A percentile compares a stretch with the other conserved stretches of the same genome.
phyloP scores from a whole-genome alignment of 2,329 filamentous ascomycete genomes.

The Penicillium palitans region DNA sequence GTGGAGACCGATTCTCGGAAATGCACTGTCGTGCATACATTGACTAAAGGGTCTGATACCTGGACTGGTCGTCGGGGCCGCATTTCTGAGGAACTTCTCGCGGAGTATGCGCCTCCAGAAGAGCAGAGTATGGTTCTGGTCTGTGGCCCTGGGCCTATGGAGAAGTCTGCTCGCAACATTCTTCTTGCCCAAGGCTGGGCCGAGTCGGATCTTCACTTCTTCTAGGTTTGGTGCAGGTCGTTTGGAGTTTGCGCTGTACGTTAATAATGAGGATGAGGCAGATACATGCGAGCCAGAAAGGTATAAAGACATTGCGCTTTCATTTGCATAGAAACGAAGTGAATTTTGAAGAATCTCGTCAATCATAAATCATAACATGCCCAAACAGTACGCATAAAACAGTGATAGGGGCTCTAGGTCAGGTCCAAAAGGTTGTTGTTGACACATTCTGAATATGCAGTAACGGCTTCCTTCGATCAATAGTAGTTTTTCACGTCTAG shows the following conservation, averaged over 20 bases:
- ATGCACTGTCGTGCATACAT: slow-evolving; percentile 67
- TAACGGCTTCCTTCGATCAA: slow-evolving; percentile 20
- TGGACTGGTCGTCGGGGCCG: slow-evolving; percentile 72
- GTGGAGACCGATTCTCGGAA: slow-evolving; percentile 52
- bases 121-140: slow-evolving; percentile 67
- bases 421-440: no score
- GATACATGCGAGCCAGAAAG: neutral
- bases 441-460: neutral
- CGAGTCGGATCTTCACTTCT: slow-evolving; percentile 73
- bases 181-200: slow-evolving; percentile 67
- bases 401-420: neutral
- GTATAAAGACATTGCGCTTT: neutral
- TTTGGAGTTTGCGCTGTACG: neutral
- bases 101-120: slow-evolving; percentile 53
- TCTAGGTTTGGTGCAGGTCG: slow-evolving; percentile 48
- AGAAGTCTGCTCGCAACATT: slow-evolving; percentile 62
- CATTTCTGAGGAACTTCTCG: slow-evolving; percentile 63
- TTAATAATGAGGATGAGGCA: neutral
- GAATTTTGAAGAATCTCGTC: neutral
- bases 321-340: neutral
- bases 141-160: slow-evolving; percentile 75
- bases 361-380: slow-evolving; percentile 11
- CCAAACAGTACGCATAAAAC: neutral
- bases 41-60: slow-evolving; percentile 61
- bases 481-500: slow-evolving; percentile 74